Conservation (phyloP, 2,329 filamentous ascomycete species). For the Eutypa lata region DNA sequence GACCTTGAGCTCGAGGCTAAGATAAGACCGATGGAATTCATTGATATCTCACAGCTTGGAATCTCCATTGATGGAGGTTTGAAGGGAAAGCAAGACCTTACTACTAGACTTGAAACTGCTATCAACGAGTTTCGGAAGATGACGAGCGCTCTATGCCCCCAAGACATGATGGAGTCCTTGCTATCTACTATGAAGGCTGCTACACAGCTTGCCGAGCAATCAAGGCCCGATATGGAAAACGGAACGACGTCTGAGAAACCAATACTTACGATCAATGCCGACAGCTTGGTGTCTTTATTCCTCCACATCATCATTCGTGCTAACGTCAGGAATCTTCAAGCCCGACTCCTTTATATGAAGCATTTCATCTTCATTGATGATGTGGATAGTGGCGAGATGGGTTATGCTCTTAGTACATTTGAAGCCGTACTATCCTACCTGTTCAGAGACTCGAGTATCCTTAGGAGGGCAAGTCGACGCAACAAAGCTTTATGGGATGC, state of each 20-base stretch:
- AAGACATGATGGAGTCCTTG: conserved; percentile 83
- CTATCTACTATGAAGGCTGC: conserved; percentile 80
- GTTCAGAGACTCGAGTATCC: conserved; percentile 72
- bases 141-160: conserved; percentile 70
- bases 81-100: conserved; percentile 76
- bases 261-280: conserved; percentile 69
- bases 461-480: conserved; percentile 79
- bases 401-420: conserved; percentile 92
- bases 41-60: conserved; percentile 93
- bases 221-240: conserved; percentile 30
- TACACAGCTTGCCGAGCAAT: conserved; percentile 61
- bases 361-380: conserved; percentile 98
- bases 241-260: conserved; percentile 48
- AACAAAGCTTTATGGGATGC: conserved; percentile 90
- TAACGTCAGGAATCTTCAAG: conserved; percentile 82
- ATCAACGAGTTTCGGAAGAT: conserved; percentile 90
- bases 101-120: conserved; percentile 70
- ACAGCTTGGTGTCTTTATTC: conserved; percentile 87
- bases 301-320: conserved; percentile 91
- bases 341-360: conserved; percentile 88
- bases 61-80: conserved; percentile 79
- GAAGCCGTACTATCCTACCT: conserved; percentile 92
- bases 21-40: conserved; percentile 87
- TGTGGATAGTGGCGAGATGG: conserved; percentile 92
- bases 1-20: conserved; percentile 86